A percentile compares a stretch with the other conserved stretches of the same genome.
Conservation (phyloP, 1,284 basidiomycete species). For the Marasmius sp. region DNA sequence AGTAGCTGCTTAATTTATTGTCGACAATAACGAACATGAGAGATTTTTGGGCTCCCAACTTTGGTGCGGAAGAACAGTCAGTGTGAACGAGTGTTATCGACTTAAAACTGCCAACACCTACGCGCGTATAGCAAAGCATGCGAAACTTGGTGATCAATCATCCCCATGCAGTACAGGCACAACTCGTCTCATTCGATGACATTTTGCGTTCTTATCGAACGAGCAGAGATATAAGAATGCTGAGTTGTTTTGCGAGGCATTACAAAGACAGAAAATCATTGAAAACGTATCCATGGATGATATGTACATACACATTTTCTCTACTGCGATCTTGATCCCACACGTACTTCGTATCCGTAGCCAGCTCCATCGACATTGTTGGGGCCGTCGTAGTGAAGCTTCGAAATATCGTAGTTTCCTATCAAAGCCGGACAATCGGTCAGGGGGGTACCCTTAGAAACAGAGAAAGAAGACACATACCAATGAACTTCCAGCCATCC, state of each 20-base stretch:
- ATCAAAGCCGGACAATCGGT: constrained; percentile 7
- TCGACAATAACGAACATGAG: not conserved
- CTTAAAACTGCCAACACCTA: too few species aligned
- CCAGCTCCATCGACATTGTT: constrained; percentile 55
- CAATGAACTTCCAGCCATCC: constrained; percentile 91
- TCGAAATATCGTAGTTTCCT: constrained; percentile 83
- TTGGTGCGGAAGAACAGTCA: too few species aligned
- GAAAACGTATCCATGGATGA: not conserved
- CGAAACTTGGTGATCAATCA: too few species aligned
- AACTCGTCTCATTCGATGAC: too few species aligned
- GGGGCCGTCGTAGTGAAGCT: constrained; percentile 83
- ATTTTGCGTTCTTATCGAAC: too few species aligned
- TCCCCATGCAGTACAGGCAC: too few species aligned
- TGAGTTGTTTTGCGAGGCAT: too few species aligned
- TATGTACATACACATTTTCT: not conserved
- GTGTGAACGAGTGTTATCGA: too few species aligned
- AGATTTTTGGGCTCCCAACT: too few species aligned
- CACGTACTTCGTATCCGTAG: constrained; percentile 77
- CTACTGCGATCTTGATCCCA: constrained; percentile 17
- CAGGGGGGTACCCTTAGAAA: not conserved
- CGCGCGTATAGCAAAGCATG: too few species aligned
- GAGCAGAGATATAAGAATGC: too few species aligned
- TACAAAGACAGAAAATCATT: not conserved
- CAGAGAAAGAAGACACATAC: constrained; percentile 42
- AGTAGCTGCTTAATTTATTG: not conserved